Evolutionary conservation across 257 asterid genomes (phyloP).

Genomic region (Solanum gandarillasii): DNA sequence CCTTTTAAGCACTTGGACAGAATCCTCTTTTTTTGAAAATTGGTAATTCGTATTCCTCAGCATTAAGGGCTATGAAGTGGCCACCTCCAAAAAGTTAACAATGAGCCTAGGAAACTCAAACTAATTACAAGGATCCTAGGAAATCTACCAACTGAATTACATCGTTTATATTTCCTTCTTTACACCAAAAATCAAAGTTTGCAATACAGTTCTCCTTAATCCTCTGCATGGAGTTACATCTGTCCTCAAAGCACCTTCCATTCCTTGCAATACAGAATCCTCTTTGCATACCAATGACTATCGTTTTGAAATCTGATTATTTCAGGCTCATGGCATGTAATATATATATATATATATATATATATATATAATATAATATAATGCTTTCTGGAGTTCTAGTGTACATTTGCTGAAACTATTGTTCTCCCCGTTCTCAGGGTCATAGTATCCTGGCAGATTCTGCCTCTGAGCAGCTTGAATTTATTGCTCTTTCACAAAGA

Average conservation of each 20-base stretch:
- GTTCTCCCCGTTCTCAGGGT: slow-evolving; percentile 44
- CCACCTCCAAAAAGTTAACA: neutral
- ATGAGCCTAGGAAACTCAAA: neutral
- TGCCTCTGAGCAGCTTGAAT: slow-evolving; percentile 96
- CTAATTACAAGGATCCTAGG: neutral
- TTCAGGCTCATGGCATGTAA: neutral
- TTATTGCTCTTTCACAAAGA: slow-evolving; percentile 96
- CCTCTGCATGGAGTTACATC: too few relatives aligned
- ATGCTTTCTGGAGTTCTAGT: neutral
- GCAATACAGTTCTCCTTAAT: too few relatives aligned
- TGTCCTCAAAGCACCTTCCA: too few relatives aligned
- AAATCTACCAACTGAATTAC: neutral
- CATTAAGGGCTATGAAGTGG: neutral
- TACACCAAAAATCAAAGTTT: too few relatives aligned
- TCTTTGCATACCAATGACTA: neutral
- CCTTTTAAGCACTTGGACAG: neutral
- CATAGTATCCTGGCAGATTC: slow-evolving; percentile 95
- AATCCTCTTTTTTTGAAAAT: too few relatives aligned
- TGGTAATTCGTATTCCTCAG: neutral
- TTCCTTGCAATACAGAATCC: neutral
- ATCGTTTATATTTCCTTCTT: neutral
- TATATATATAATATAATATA: neutral
- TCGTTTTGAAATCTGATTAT: neutral
- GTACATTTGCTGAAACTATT: neutral
- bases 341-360: too few relatives aligned